Base-by-base conservation (phyloP, 331 rosid species). In the Quercus tomentella region DNA sequence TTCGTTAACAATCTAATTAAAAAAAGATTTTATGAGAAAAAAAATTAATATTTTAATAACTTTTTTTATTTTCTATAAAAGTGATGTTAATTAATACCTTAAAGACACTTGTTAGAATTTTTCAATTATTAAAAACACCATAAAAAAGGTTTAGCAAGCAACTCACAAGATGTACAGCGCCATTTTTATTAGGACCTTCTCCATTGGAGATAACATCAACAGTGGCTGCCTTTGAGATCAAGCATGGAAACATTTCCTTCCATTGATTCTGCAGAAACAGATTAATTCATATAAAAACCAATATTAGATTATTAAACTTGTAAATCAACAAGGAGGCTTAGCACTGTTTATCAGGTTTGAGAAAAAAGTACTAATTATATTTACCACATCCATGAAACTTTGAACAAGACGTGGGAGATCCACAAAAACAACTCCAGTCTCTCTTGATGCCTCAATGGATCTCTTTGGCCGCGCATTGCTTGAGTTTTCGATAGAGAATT, bases 211-310 rank as follows among this genome's bases (percentile, higher is more conserved):
- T 93, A n/a, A 90, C 81, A 86, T 96, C 98, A 10, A 93, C 97
- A 0, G 91, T 88, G 54, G 97, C 98, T 2, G 99, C 97, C 84
- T 96, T 96, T 0, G 99, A 87, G 77, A 96, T 83, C 88, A 93
- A 89, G 72, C 90, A 89, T 14, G 99, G 97, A 85, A 96, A 96
- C 99, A 96, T 93, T 63, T 93, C 99, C 91, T 89, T 93, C 99
- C 99, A 96, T 81, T 91, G 97, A 78, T 91, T 93, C 99, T 96
- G 81, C 82, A 76, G 72, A 15, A 57, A 56, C 54, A 3, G 51
- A 79, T 6, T 66, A 26, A 15, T 81, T 61, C 61, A 72, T 25
- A 57, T 4, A 17, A 52, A 62, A 28, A 45, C 5, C 72, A 26
- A 15, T 69, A 37, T 7, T 2, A 61, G 45, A 43, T 58, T 33